Evolutionary conservation across 2,329 filamentous ascomycete genomes (phyloP).

Genomic region (Metarhizium robertsii): DNA sequence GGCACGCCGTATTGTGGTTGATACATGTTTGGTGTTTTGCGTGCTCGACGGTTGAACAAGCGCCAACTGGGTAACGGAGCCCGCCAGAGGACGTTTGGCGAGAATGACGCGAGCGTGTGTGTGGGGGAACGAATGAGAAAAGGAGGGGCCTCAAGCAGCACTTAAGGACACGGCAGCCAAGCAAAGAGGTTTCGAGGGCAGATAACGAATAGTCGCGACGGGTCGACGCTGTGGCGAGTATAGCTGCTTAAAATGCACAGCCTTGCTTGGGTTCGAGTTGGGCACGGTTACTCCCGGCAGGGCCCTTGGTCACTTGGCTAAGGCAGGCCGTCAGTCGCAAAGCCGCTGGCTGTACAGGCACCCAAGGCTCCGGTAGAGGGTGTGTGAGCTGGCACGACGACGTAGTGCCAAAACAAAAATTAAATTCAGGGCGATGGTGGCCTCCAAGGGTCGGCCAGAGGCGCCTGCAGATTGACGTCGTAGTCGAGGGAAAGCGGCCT

Average conservation of each 20-base stretch:
- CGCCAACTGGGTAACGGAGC: background rate
- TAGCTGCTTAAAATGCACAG: constrained; percentile 22
- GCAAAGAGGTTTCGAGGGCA: constrained; percentile 6
- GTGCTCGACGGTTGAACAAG: background rate
- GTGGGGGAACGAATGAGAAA: constrained; percentile 10
- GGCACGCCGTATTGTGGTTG: constrained; percentile 67
- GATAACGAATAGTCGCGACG: constrained; percentile 15
- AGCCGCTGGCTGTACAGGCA: constrained; percentile 35
- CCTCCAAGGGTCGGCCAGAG: constrained; percentile 43
- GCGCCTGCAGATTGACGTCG: constrained; percentile 51
- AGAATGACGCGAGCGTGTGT: constrained; percentile 3
- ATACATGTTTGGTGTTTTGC: constrained; percentile 51
- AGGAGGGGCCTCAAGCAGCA: constrained; percentile 2
- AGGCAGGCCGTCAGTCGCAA: constrained; percentile 20
- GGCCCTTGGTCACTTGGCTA: constrained; percentile 29
- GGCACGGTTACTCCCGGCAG: constrained; percentile 31
- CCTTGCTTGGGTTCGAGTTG: constrained; percentile 32
- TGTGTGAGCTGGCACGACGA: constrained; percentile 50
- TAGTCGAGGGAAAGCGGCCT: background rate
- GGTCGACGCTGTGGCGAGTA: constrained; percentile 16
- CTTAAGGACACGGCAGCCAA: constrained; percentile 5
- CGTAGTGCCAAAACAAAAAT: constrained; percentile 24
- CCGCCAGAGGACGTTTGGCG: constrained; percentile 4
- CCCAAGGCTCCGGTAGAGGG: constrained; percentile 46
- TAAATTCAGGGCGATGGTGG: constrained; percentile 13